Evolutionary conservation across 202 grass and related monocot species (phyloP).

Genomic region (Cymbopogon flexuosus): DNA sequence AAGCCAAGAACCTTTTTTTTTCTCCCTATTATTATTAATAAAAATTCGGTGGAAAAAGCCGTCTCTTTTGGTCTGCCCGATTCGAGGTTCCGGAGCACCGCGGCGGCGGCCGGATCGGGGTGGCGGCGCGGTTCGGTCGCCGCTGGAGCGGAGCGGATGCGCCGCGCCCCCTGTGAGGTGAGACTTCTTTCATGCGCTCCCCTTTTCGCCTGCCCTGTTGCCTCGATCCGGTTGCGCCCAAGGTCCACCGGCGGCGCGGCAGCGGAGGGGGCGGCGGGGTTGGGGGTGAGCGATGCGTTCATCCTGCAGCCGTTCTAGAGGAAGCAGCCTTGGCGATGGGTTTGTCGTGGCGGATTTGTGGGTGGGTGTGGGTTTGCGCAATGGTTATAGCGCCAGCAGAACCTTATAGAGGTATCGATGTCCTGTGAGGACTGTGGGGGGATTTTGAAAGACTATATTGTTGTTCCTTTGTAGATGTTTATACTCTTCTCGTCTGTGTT

Average conservation of each 20-base stretch:
- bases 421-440: not conserved
- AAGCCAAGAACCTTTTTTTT: not conserved
- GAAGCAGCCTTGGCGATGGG: too few relatives aligned
- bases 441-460: not conserved
- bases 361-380: not conserved
- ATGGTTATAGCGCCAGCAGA: not conserved
- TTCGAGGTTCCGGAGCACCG: conserved; percentile 10
- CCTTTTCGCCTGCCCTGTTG: not conserved
- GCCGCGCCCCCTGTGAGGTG: conserved; percentile 9
- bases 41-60: not conserved
- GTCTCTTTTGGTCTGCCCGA: conserved; percentile 9
- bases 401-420: not conserved
- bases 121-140: conserved; percentile 28
- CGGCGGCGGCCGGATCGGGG: conserved; percentile 24
- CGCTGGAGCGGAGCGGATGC: conserved; percentile 1
- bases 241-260: not conserved
- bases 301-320: not conserved
- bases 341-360: not conserved
- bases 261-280: not conserved
- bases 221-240: not conserved
- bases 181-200: not conserved
- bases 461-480: not conserved
- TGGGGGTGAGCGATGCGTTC: not conserved
- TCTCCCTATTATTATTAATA: not conserved
- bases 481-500: not conserved